Conservation (phyloP, 305 asterid species). For the Solanum hybrid region DNA sequence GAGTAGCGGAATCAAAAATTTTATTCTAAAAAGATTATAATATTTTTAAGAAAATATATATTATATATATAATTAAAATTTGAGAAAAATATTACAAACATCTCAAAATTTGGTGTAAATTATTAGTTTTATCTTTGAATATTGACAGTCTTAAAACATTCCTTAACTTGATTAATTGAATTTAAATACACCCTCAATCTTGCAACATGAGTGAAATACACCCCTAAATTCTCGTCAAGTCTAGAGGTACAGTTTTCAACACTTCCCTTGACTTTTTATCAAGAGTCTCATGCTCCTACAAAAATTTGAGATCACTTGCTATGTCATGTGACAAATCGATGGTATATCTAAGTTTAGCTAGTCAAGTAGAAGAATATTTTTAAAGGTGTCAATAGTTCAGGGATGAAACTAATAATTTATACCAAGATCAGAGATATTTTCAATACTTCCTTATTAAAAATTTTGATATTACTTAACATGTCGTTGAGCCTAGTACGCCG, state of each 20-base stretch:
- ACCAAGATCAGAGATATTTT: too few relatives aligned
- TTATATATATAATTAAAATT: too few relatives aligned
- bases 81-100: not conserved
- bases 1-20: rapidly evolving
- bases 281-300: not conserved
- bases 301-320: not conserved
- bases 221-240: not conserved
- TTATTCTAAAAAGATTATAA: not conserved
- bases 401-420: too few relatives aligned
- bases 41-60: too few relatives aligned
- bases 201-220: not conserved
- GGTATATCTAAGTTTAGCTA: not conserved
- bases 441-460: not conserved
- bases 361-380: not conserved
- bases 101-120: not conserved
- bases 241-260: not conserved
- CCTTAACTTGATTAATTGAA: too few relatives aligned
- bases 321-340: not conserved
- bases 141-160: too few relatives aligned
- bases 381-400: not conserved
- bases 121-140: too few relatives aligned
- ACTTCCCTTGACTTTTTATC: too few relatives aligned
- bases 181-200: not conserved
- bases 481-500: not conserved
- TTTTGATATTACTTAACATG: not conserved